Base-by-base conservation (phyloP, 371 early-diverging fungal species). In the Rozella allomycis region DNA sequence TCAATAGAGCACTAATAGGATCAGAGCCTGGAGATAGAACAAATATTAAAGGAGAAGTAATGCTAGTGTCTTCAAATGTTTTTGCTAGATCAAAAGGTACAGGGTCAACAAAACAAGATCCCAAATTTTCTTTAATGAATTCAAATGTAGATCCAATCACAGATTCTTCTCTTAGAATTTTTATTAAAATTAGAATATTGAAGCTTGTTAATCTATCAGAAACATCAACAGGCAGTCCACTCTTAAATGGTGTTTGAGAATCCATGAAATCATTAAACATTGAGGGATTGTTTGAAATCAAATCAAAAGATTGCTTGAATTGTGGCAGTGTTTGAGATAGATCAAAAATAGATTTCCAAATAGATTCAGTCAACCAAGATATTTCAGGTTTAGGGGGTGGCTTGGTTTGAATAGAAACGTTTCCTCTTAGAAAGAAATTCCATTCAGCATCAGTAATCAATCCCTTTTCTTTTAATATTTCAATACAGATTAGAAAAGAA, bases 21-120 rank as follows among this genome's bases (percentile, higher is more conserved):
- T 64, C 65, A 1, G 60, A 60, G 11, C 65, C 65, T 17, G 57
- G 45, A 3, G 65, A 64, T 10, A 64, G 46, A 33, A 64, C 58
- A 37, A 64, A 64, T 12, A 64, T 58, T 30, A 64, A 41, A 3
- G 65, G 60, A 0, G 55, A 33, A n/a, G 32, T 21, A n/a, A 33
- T 16, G 11, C 35, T 38, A 7, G 54, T 64, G 26, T 64, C 65
- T 33, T 56, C 54, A 45, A 53, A 62, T 3, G 55, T 61, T 12
- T 47, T 47, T 8, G 42, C 41, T 13, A 66, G 31, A 34, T 66
- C 63, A 3, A 66, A 44, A 9, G 67, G 67, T 3, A 60, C 55
- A n/a, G 58, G 39, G 27, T 55, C 67, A 28, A 65, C 55, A 30
- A 47, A 65, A 22, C 50, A 50, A 10, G 43, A 12, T 0, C 66